Conservation (phyloP, 345 rosid species). For the Alliaria petiolata region DNA sequence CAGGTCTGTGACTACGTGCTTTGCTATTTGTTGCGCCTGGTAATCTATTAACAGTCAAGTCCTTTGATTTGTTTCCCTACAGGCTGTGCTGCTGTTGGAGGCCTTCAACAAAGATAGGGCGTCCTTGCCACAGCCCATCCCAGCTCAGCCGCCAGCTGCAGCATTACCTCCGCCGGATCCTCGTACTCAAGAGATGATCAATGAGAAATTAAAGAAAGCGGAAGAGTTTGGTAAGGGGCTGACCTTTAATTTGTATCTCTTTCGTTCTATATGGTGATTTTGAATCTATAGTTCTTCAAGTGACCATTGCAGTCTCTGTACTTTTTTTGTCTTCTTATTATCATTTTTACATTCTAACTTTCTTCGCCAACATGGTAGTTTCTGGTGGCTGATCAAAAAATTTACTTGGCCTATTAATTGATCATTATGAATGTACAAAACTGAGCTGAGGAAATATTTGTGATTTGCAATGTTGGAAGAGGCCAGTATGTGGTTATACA, state of each 20-base stretch:
- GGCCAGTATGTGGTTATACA: neutral
- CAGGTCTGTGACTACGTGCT: conserved; percentile 50
- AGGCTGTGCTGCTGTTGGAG: conserved; percentile 93
- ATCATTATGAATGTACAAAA: neutral
- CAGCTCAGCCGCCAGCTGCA: conserved; percentile 67
- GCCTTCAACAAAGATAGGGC: conserved; percentile 99
- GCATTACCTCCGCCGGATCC: conserved; percentile 79
- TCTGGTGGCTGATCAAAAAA: neutral
- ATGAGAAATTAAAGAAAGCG: conserved; percentile 96
- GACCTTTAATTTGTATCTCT: neutral
- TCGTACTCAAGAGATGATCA: conserved; percentile 96
- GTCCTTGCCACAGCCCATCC: conserved; percentile 83
- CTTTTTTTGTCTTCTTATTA: neutral
- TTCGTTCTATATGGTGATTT: neutral
- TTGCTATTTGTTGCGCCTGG: neutral
- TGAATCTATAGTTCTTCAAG: neutral
- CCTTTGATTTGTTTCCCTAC: conserved; percentile 23
- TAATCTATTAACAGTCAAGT: conserved; percentile 4
- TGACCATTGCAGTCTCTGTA: neutral
- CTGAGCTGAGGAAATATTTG: neutral
- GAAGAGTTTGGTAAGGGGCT: conserved; percentile 84
- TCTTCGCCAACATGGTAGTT: neutral
- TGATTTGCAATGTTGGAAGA: neutral
- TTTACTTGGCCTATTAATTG: neutral
- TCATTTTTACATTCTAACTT: neutral